Evolutionary conservation across 148 eudicot genomes (phyloP), one percentile per base, ranked within the genome.

Genomic region (Heliosperma pusillum): DNA sequence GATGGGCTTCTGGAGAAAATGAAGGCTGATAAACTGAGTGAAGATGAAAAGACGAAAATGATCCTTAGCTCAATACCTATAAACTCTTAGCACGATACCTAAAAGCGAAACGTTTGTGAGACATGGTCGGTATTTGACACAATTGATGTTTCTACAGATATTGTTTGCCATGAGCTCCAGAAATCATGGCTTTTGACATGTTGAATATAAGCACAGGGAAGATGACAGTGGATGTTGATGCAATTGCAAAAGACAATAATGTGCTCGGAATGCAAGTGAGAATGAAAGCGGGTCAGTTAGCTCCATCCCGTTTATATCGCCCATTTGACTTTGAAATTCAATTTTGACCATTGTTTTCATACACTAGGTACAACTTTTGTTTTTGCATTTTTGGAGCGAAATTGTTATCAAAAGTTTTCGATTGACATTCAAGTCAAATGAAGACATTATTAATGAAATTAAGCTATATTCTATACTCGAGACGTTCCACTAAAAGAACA

Each of bases 21-120:
- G 96, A 86, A 85, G 74, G 87, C 83, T 53, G 89, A 87, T 84
- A 58, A 77, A 16, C 66, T 86, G 42, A 77, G 68, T 7, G 83
- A 77, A 78, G 85, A 90, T 52, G 81, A 81, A 52, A 86, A 83
- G 64, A 90, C 87, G 13, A 70, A 82, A 74, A 74, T 69, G 70
- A 88, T 92, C 69, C 84, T 86, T 58, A 64, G 74, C 70, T 77
- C 60, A 75, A 56, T 75, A 73, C 59, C 85, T n/a, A n/a, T n/a
- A n/a, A n/a, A n/a, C n/a, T n/a, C n/a, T 84, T 60, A 62, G 66
- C 66, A 74, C 50, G 77, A 44, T 74, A 66, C 76, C 72, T 56
- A 76, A 11, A 25, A 53, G 7, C 65, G 25, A 36, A 62, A n/a
- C 4, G 15, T 29, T 27, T 62, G 33, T 24, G 30, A 61, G 65